Base-by-base conservation (phyloP, 2,329 filamentous ascomycete species). In the Herpotrichia juniperi region DNA sequence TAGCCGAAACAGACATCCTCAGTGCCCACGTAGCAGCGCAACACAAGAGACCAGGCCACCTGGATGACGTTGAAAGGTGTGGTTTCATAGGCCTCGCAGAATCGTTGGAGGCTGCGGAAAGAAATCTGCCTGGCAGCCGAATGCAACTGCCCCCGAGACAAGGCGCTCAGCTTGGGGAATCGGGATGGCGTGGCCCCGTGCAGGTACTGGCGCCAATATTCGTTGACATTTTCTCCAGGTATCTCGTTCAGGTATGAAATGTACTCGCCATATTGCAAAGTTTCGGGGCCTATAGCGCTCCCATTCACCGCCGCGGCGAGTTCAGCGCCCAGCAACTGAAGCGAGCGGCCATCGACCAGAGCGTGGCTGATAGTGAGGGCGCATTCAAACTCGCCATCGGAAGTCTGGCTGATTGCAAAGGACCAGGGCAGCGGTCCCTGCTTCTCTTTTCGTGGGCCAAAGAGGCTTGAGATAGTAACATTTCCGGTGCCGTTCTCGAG, bases 381-480 rank as follows among this genome's bases (percentile, higher is more conserved):
- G n/a, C n/a, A n/a, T 49, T 62, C 57, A 48, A 69, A 53, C 46
- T 63, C 63, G 26, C 44, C 16, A 11, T 53, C 37, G 7, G 28
- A 47, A 35, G 25, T 25, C 22, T 45, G 22, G 11, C 22, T 22
- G 48, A 51, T 25, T 12, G 81, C 61, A 3, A 76, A 78, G 46
- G 78, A 82, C 11, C 79, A 74, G 2, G 79, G 75, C 7, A 82
- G 71, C 2, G 78, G 73, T n/a, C n/a, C n/a, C n/a, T n/a, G n/a
- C n/a, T n/a, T n/a, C n/a, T n/a, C n/a, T n/a, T n/a, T n/a, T n/a
- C n/a, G n/a, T n/a, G n/a, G n/a, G n/a, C n/a, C n/a, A n/a, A n/a
- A n/a, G n/a, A n/a, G n/a, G n/a, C n/a, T n/a, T n/a, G n/a, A n/a
- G n/a, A n/a, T n/a, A n/a, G n/a, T n/a, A n/a, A n/a, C n/a, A n/a